phyloP scores from a whole-genome alignment of 176 grass and related monocot species.

The Oryza nivara region DNA sequence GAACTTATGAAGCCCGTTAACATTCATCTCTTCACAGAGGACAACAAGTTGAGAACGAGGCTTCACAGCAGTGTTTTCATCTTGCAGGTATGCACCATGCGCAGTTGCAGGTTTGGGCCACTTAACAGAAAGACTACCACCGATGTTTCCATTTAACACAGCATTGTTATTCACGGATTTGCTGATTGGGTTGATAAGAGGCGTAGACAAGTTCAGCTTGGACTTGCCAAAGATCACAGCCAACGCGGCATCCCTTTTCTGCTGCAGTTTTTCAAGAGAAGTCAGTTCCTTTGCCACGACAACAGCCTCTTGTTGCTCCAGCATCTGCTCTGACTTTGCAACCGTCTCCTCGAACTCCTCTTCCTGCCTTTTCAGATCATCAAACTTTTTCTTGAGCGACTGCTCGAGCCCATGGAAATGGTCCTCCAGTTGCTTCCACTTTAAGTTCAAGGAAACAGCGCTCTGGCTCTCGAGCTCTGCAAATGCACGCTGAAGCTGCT shows the following conservation, averaged over 20 bases:
- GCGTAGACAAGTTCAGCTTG: conserved; percentile 33
- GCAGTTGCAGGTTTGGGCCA: conserved; percentile 55
- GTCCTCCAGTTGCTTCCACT: conserved; percentile 92
- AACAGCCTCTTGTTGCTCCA: conserved; percentile 64
- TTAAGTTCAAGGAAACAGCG: conserved; percentile 73
- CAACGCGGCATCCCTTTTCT: conserved; percentile 67
- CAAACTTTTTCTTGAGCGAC: conserved; percentile 66
- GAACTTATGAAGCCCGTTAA: conserved; percentile 72
- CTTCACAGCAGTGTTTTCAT: conserved; percentile 34
- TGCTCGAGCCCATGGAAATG: conserved; percentile 84
- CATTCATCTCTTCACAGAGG: conserved; percentile 81
- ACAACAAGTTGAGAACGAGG: conserved; percentile 54
- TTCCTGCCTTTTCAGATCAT: conserved; percentile 71
- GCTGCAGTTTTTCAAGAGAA: conserved; percentile 73
- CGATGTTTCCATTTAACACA: not conserved
- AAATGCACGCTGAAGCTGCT: conserved; percentile 77
- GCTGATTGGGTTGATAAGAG: conserved; percentile 37
- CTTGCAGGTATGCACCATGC: conserved; percentile 21
- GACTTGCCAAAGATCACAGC: conserved; percentile 76
- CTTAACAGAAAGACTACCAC: conserved; percentile 32
- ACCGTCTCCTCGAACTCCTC: conserved; percentile 56
- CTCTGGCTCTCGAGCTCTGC: conserved; percentile 71
- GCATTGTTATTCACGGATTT: conserved; percentile 1
- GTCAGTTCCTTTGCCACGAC: conserved; percentile 77
- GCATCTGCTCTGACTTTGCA: conserved; percentile 54